These are phyloP conservation scores for Ulmus americana DNA, from an alignment of 331 rosid genomes.

Conservation along the genomic window DNA sequence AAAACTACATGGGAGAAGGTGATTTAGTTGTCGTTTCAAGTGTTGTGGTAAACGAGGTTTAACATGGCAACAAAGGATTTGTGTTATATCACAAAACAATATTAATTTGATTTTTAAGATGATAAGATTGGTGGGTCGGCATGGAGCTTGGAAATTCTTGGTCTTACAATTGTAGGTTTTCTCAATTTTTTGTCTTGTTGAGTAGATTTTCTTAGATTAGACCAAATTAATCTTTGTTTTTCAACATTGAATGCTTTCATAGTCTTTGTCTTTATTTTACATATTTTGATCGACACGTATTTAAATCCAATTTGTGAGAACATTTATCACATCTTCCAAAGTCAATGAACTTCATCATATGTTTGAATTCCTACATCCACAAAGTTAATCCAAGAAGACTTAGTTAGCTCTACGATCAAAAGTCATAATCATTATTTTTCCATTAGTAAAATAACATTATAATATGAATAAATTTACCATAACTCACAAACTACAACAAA, in stretches of 20 bases:
- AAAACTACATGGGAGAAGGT: slow-evolving; percentile 8
- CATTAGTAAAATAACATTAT: too few relatives aligned
- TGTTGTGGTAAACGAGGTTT: slow-evolving; percentile 20
- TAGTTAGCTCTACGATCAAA: too few relatives aligned
- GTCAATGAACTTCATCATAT: not conserved
- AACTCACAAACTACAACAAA: too few relatives aligned
- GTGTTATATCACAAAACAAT: not conserved
- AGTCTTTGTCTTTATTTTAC: not conserved
- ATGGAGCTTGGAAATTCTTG: not conserved
- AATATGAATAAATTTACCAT: too few relatives aligned
- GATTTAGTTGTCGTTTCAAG: not conserved
- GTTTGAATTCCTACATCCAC: too few relatives aligned
- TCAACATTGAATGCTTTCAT: not conserved
- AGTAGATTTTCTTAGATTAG: not conserved
- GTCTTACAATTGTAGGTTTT: not conserved
- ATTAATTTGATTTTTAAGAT: not conserved
- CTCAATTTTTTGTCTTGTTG: slow-evolving; percentile 2
- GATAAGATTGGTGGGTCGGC: slow-evolving; percentile 4
- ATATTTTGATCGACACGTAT: not conserved
- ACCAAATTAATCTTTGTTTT: not conserved
- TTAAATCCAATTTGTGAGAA: not conserved
- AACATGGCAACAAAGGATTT: not conserved
- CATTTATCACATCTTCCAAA: not conserved
- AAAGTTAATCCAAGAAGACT: too few relatives aligned
- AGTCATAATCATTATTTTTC: too few relatives aligned